Evolutionary conservation across 2,329 filamentous ascomycete genomes (phyloP).

Genomic region (Monilinia fructicola): DNA sequence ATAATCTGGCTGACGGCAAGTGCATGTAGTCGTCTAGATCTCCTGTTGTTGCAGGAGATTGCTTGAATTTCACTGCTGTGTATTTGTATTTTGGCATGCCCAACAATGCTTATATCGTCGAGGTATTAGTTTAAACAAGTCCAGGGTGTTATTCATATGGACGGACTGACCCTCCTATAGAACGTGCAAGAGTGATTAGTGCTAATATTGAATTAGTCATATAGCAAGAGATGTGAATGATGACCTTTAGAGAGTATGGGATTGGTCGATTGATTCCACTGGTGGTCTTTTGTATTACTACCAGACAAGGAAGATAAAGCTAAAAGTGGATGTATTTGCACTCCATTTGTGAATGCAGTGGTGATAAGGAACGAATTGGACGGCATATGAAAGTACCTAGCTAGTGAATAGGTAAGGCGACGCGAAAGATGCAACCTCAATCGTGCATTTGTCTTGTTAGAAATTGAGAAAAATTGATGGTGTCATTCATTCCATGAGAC

Average conservation of each 20-base stretch:
- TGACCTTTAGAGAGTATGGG: conserved; percentile 13
- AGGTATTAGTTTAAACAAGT: neutral
- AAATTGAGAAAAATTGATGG: neutral
- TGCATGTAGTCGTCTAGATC: conserved; percentile 10
- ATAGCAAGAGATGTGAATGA: conserved; percentile 6
- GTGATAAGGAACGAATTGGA: neutral
- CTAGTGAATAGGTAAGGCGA: neutral
- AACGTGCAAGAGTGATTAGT: neutral
- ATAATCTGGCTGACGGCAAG: conserved; percentile 23
- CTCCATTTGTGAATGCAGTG: neutral
- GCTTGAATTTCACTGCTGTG: neutral
- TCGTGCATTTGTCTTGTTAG: neutral
- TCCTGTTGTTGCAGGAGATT: conserved; percentile 3
- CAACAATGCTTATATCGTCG: neutral
- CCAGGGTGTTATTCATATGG: conserved; percentile 8
- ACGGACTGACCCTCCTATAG: neutral
- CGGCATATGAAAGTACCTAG: conserved; percentile 4
- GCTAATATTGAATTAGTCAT: conserved; percentile 15
- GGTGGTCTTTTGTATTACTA: conserved; percentile 1
- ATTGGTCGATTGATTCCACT: conserved; percentile 1
- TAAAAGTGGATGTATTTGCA: conserved; percentile 9
- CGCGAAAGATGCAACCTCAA: conserved; percentile 4
- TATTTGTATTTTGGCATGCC: conserved; percentile 8
- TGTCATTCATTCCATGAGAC: neutral
- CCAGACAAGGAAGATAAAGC: conserved; percentile 1